Conservation (phyloP, 768 basidiomycete species). For the Boletus rubroflammeus region DNA sequence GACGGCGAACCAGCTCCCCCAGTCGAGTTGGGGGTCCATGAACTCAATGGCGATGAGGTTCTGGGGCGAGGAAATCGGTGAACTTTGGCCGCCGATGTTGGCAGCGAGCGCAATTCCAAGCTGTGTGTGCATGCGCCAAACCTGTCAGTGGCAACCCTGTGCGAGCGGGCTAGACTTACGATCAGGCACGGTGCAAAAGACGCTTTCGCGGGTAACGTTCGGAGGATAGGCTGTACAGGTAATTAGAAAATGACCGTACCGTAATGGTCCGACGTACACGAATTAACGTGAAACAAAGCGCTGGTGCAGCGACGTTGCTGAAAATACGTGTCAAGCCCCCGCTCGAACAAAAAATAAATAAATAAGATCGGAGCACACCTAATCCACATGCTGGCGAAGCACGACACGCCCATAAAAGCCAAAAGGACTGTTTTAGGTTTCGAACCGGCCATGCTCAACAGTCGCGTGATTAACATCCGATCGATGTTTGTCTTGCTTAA, state of each 20-base stretch:
- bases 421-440: slow-evolving; percentile 83
- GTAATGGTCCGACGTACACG: slow-evolving; percentile 50
- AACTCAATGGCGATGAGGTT: slow-evolving; percentile 88
- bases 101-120: slow-evolving; percentile 97
- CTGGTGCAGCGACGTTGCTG: slow-evolving; percentile 96
- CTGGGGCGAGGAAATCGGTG: slow-evolving; percentile 96
- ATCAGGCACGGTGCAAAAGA: slow-evolving; percentile 89
- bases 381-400: slow-evolving; percentile 99
- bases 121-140: slow-evolving; percentile 42
- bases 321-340: slow-evolving; percentile 4
- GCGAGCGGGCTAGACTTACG: slow-evolving; percentile 45
- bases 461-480: slow-evolving; percentile 82
- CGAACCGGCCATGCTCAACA: slow-evolving; percentile 88
- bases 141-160: background rate
- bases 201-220: slow-evolving; percentile 84
- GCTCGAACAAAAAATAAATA: background rate
- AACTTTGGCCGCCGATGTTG: slow-evolving; percentile 96
- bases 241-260: background rate
- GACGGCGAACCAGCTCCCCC: slow-evolving; percentile 93
- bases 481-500: slow-evolving; percentile 95
- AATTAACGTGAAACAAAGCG: slow-evolving; percentile 93
- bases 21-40: slow-evolving; percentile 84
- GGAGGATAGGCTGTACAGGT: slow-evolving; percentile 74
- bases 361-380: slow-evolving; percentile 45
- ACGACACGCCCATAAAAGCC: slow-evolving; percentile 93